Evolutionary conservation across 805 yeast genomes (phyloP), one percentile per base, ranked within the genome.

Genomic region (Metschnikowia drakensbergensis): DNA sequence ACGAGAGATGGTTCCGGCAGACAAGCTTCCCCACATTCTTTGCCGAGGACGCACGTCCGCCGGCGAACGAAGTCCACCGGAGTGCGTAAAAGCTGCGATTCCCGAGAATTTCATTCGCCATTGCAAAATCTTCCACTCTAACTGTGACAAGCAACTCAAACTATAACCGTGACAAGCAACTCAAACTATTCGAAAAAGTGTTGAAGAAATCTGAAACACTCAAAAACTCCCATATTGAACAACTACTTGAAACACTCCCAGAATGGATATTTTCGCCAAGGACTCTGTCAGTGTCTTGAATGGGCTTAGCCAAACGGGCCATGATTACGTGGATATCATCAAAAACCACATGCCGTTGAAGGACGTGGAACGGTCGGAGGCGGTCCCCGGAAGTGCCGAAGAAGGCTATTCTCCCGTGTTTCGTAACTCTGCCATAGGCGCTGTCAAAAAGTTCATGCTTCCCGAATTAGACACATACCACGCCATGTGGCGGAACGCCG

Each of bases 381-480:
- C 74, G 6, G 41, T 79, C 1, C 75, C 79, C 1, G 69, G 70
- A 25, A 53, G 75, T 9, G 59, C 61, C 31, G 58, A 66, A 47
- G 67, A 66, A 1, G 84, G 83, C 5, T 77, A 63, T 61, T 78
- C 86, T 27, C 73, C 79, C 1, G 61, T 78, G 6, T 84, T 73
- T 59, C 66, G 88, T 47, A 80, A 64, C 53, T 46, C 44, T 11
- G 62, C 63, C 17, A 54, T 60, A n/a, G 55, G 56, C 3, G 57
- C 58, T 6, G 40, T 69, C 56, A 65, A 77, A 23, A 64, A 67
- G 10, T 33, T 51, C 52, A 66, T 79, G n/a, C 76, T 77, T 51
- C 75, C 77, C 1, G 58, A 66, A 1, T 61, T 82, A 46, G 57
- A 61, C 48, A 81, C 84, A 0, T 67, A 71, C 38, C 67, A 71